Conservation (phyloP, 768 basidiomycete species). For the Tulasnella sp. region DNA sequence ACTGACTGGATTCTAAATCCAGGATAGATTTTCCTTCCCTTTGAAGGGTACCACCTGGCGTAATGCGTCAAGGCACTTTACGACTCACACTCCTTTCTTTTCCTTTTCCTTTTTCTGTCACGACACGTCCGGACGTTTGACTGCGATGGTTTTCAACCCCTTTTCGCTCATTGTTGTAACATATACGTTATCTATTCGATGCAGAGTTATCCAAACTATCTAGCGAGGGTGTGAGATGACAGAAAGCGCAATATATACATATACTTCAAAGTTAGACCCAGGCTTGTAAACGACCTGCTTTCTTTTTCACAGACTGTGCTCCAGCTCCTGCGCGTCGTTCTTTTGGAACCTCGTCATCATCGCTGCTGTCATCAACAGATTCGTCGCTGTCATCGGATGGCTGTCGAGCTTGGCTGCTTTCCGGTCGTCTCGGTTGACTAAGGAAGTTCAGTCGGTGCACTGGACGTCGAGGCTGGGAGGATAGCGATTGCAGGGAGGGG, state of each 20-base stretch:
- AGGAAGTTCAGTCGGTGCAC: background rate
- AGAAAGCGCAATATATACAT: background rate
- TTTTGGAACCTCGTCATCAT: background rate
- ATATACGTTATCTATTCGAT: background rate
- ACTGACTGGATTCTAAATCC: no score
- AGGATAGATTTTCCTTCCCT: no score
- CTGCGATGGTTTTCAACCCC: background rate
- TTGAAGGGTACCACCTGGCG: no score
- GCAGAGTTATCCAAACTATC: background rate
- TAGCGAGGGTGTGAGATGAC: background rate
- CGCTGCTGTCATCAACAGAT: background rate
- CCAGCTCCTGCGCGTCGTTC: background rate
- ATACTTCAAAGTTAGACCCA: background rate
- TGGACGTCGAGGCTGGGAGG: background rate
- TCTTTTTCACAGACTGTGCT: background rate
- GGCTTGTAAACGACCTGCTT: background rate
- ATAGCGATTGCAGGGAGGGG: background rate
- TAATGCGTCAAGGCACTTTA: background rate
- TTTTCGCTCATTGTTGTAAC: background rate
- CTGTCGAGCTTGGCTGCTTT: background rate
- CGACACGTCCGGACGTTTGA: background rate
- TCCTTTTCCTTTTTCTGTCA: background rate
- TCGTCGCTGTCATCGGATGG: background rate
- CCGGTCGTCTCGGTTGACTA: background rate
- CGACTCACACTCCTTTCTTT: background rate